These are phyloP conservation scores for Rhynchosporium graminicola DNA, from an alignment of 2,329 filamentous ascomycete species.

Conservation along the genomic window DNA sequence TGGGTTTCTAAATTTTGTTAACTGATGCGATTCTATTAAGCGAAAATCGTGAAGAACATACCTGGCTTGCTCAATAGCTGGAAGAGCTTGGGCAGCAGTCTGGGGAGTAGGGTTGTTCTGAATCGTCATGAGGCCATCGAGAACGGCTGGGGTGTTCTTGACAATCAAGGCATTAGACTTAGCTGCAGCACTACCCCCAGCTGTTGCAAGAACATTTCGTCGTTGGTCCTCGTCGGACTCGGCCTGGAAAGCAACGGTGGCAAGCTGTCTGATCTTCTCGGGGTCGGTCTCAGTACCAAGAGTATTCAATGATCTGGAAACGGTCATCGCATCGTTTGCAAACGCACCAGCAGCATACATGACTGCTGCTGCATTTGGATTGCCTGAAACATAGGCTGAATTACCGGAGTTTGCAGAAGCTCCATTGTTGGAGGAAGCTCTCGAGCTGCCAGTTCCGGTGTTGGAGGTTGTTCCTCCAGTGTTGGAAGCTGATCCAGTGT, in stretches of 20 bases:
- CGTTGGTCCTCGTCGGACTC: constrained; percentile 34
- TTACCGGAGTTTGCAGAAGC: neutral
- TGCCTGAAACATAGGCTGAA: neutral
- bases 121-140: constrained; percentile 31
- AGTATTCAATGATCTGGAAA: constrained; percentile 33
- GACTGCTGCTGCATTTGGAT: constrained; percentile 22
- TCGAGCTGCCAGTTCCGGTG: no score
- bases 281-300: constrained; percentile 25
- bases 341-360: constrained; percentile 28
- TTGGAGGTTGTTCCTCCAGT: no score
- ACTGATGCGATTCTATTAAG: neutral
- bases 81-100: constrained; percentile 19
- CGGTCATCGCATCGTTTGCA: constrained; percentile 34
- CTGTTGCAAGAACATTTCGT: constrained; percentile 29
- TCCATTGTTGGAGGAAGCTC: no score
- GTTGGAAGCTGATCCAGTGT: no score
- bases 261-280: constrained; percentile 26
- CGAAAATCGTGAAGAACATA: constrained; percentile 7
- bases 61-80: constrained; percentile 28
- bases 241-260: constrained; percentile 31
- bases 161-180: constrained; percentile 32
- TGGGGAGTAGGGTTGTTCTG: constrained; percentile 24
- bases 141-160: constrained; percentile 32
- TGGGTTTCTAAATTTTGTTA: constrained; percentile 30
- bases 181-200: constrained; percentile 29